Conservation (phyloP, 805 yeast genomes). For the Metschnikowia koreensis region DNA sequence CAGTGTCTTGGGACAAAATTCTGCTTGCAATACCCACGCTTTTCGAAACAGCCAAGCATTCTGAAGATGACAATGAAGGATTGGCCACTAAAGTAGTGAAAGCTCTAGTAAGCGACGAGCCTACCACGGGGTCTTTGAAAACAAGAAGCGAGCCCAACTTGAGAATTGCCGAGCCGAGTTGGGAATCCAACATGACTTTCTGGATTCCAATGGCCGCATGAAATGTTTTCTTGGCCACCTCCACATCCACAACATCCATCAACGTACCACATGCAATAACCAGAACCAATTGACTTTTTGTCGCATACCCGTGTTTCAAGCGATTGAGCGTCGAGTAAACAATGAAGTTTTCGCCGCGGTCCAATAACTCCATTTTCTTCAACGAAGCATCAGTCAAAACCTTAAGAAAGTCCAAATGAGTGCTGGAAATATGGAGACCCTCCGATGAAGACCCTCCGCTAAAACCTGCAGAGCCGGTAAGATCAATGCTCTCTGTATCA, state of each 20-base stretch:
- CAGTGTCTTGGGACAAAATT: slow-evolving; percentile 73
- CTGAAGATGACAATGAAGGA: slow-evolving; percentile 44
- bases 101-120: slow-evolving; percentile 41
- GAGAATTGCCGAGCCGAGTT: slow-evolving; percentile 50
- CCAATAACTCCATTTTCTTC: slow-evolving; percentile 46
- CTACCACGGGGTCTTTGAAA: slow-evolving; percentile 37
- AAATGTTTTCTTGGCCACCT: slow-evolving; percentile 45
- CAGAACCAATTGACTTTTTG: slow-evolving; percentile 58
- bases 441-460: slow-evolving; percentile 6
- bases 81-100: slow-evolving; percentile 56
- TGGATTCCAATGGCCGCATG: slow-evolving; percentile 51
- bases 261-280: slow-evolving; percentile 57
- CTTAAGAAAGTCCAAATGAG: slow-evolving; percentile 27
- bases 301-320: slow-evolving; percentile 47
- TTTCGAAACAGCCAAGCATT: slow-evolving; percentile 53
- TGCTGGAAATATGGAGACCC: slow-evolving; percentile 19
- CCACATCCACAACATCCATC: slow-evolving; percentile 44
- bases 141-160: slow-evolving; percentile 58
- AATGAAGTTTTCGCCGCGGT: slow-evolving; percentile 56
- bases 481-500: slow-evolving; percentile 1
- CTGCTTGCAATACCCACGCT: slow-evolving; percentile 66
- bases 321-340: slow-evolving; percentile 50
- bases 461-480: neutral
- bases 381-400: slow-evolving; percentile 33
- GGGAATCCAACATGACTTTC: slow-evolving; percentile 51